Percentiles rank a stretch among this genome's conserved stretches.
These are phyloP conservation scores for Avena atlantica DNA, from an alignment of 176 grass and related monocot species.

Conservation along the genomic window DNA sequence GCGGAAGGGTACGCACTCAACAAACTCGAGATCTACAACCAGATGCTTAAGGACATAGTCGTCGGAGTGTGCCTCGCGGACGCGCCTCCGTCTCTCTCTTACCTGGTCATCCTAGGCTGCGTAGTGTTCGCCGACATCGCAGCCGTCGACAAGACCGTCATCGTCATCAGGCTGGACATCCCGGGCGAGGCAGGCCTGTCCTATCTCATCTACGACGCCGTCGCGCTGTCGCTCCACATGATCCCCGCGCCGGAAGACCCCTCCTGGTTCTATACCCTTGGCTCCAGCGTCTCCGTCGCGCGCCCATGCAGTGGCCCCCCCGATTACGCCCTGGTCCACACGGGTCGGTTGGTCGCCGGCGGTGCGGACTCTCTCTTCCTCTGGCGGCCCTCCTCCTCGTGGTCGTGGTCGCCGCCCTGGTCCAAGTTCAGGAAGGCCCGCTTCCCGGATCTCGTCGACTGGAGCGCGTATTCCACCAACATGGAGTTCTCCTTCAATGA, in stretches of 20 bases:
- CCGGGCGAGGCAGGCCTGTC: neutral
- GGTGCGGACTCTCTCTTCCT: neutral
- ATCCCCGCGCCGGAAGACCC: neutral
- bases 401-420: neutral
- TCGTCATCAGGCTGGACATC: neutral
- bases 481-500: neutral
- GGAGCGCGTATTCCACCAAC: neutral
- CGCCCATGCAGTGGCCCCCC: neutral
- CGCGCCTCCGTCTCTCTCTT: neutral
- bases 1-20: neutral
- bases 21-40: neutral
- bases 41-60: neutral
- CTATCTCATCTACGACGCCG: conserved; percentile 5
- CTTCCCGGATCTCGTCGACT: neutral
- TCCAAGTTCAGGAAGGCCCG: neutral
- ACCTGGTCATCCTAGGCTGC: neutral
- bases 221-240: neutral
- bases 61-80: neutral
- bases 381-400: neutral
- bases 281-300: neutral
- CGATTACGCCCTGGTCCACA: neutral
- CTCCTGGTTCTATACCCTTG: neutral
- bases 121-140: neutral
- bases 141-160: neutral
- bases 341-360: neutral